Conservation (phyloP, 352 stramenopile genomes). For the Phytophthora melonis region DNA sequence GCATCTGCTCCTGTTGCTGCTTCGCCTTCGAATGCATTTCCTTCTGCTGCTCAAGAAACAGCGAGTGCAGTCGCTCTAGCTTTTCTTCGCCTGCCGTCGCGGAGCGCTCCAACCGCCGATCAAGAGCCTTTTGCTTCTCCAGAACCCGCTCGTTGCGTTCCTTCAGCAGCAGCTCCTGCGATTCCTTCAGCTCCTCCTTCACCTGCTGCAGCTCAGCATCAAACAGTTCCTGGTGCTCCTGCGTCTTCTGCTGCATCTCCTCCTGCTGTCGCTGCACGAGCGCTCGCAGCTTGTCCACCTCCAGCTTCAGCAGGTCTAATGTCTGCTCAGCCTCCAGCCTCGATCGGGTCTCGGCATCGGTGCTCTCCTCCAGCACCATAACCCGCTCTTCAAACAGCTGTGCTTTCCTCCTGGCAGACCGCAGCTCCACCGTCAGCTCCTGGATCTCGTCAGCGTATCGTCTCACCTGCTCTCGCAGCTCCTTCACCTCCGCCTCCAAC, state of each 20-base stretch:
- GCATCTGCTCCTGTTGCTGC: constrained; percentile 64
- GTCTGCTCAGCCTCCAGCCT: constrained; percentile 75
- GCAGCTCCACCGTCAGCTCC: constrained; percentile 61
- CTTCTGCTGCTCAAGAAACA: constrained; percentile 29
- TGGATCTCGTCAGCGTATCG: constrained; percentile 58
- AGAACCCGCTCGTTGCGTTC: constrained; percentile 64
- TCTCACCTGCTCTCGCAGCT: constrained; percentile 57
- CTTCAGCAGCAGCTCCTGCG: constrained; percentile 62
- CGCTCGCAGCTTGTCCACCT: constrained; percentile 73
- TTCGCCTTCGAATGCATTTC: constrained; percentile 60
- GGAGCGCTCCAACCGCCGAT: constrained; percentile 51
- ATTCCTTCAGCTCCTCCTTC: constrained; percentile 53
- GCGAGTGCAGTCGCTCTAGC: constrained; percentile 23
- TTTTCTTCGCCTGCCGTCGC: constrained; percentile 25
- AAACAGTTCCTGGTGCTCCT: constrained; percentile 39
- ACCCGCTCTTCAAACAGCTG: constrained; percentile 60
- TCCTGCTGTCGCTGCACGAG: constrained; percentile 60
- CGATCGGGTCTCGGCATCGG: constrained; percentile 62
- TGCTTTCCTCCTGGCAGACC: constrained; percentile 40
- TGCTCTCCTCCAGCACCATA: constrained; percentile 69
- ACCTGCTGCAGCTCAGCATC: constrained; percentile 47
- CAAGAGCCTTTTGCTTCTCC: constrained; percentile 68
- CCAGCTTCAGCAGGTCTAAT: constrained; percentile 71
- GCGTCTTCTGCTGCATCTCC: constrained; percentile 52
- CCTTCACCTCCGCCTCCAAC: constrained; percentile 59